Percentiles rank a stretch among this genome's conserved stretches.
Evolutionary conservation across 2,329 filamentous ascomycete species (phyloP).

Genomic region (Colletotrichum truncatum): DNA sequence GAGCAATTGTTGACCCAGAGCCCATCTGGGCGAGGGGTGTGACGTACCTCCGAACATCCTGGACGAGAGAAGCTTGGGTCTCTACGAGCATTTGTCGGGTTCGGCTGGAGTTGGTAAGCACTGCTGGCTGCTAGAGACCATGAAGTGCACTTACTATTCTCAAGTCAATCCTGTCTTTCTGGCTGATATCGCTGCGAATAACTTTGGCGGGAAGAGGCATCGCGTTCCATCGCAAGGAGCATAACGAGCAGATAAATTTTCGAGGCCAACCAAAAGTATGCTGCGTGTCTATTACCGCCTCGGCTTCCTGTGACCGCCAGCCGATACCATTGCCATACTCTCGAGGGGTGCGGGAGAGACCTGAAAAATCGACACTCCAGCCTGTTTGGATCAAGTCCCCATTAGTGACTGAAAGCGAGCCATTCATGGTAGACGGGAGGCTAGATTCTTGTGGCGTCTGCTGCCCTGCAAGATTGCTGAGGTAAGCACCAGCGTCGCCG

Average conservation of each 20-base stretch:
- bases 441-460: neutral
- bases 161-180: conserved; percentile 22
- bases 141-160: conserved; percentile 15
- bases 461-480: conserved; percentile 2
- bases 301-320: conserved; percentile 26
- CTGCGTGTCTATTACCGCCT: conserved; percentile 19
- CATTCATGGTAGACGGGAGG: neutral
- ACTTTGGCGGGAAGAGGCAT: conserved; percentile 24
- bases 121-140: neutral
- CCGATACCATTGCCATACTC: conserved; percentile 24
- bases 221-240: conserved; percentile 27
- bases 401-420: conserved; percentile 12
- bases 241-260: conserved; percentile 24
- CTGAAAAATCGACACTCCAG: conserved; percentile 28
- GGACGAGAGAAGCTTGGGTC: conserved; percentile 25
- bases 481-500: conserved; percentile 15
- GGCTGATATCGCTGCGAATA: conserved; percentile 23
- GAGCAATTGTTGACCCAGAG: neutral
- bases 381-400: conserved; percentile 22
- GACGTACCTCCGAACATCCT: conserved; percentile 25
- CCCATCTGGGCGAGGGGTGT: neutral
- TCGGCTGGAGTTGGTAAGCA: conserved; percentile 16
- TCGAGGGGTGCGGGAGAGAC: neutral
- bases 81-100: conserved; percentile 5
- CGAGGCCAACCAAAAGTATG: conserved; percentile 13